Base-by-base conservation (phyloP, 2,329 filamentous ascomycete genomes). In the Pseudogymnoascus sp. region DNA sequence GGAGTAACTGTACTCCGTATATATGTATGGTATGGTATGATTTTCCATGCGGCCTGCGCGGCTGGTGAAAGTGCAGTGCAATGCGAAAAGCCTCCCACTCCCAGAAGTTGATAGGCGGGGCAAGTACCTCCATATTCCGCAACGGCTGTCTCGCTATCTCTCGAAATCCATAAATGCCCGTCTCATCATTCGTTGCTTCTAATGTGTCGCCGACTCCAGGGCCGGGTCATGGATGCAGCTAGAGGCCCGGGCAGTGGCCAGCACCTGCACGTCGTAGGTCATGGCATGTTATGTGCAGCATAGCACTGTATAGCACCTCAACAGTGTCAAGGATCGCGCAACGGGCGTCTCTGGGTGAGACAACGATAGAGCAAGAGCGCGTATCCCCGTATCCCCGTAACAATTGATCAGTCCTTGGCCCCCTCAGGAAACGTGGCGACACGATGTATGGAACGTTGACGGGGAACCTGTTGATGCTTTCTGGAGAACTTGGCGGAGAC, bases 401-500 rank as follows among this genome's bases (percentile, higher is more conserved):
- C 50, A 14, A 56, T 56, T 56, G 50, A 56, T 56, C 50, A 56
- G 44, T 5, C 12, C 10, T 56, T 56, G 50, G 28, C 25, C 28
- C 31, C 50, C 50, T 56, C 50, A 21, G 4, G 21, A 56, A 56
- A 56, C 50, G 50, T 56, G 50, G 50, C 28, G 50, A 56, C 50
- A 35, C 50, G 28, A 56, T 56, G 50, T 56, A 56, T 56, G 33
- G 50, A 56, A 56, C 50, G 50, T 56, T 14, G 50, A 56, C n/a
- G n/a, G 16, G 50, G 12, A 56, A 64, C 68, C 68, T 73, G 73
- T 75, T 74, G 76, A 77, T 77, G 78, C 80, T 79, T 78, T 80
- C 75, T 74, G 76, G 75, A 77, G 75, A 75, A 73, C 77, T 73
- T 76, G 66, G 65, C 67, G 66, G 68, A 68, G 70, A 70, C 12